phyloP scores from a whole-genome alignment of 2,329 filamentous ascomycete genomes.

The Ceratocystiopsis sp. region DNA sequence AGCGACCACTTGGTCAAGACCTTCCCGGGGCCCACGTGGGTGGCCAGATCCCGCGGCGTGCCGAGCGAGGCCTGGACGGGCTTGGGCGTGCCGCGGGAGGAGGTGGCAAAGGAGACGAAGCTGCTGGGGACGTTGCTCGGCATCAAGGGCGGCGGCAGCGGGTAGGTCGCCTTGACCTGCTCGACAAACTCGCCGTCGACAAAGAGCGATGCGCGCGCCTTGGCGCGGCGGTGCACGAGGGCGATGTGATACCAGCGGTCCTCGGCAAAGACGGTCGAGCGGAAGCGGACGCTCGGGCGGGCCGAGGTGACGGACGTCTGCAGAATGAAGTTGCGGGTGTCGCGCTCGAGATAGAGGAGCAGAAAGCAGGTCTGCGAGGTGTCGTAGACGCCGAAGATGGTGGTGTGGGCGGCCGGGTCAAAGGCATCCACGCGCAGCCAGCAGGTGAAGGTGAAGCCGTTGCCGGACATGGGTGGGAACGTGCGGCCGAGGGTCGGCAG shows the following conservation, averaged over 20 bases:
- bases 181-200: constrained; percentile 90
- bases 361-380: constrained; percentile 83
- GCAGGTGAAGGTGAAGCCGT: constrained; percentile 78
- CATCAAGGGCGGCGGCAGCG: constrained; percentile 48
- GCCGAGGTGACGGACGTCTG: constrained; percentile 83
- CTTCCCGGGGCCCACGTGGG: constrained; percentile 53
- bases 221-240: constrained; percentile 66
- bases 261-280: constrained; percentile 58
- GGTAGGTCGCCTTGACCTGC: constrained; percentile 79
- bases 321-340: constrained; percentile 84
- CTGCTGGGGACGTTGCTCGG: constrained; percentile 46
- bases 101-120: constrained; percentile 51
- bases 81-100: constrained; percentile 30
- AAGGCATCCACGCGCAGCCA: constrained; percentile 85
- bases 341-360: constrained; percentile 82
- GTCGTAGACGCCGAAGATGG: constrained; percentile 90
- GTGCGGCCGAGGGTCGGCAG: constrained; percentile 66
- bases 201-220: constrained; percentile 71
- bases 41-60: constrained; percentile 75
- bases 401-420: constrained; percentile 74
- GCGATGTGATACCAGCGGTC: constrained; percentile 86
- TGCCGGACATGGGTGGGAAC: constrained; percentile 64
- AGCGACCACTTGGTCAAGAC: constrained; percentile 74
- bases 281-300: constrained; percentile 85
- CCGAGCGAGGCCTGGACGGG: constrained; percentile 86